These are phyloP conservation scores for Blastobotrys attinorum DNA, from an alignment of 805 yeast genomes.

Conservation along the genomic window DNA sequence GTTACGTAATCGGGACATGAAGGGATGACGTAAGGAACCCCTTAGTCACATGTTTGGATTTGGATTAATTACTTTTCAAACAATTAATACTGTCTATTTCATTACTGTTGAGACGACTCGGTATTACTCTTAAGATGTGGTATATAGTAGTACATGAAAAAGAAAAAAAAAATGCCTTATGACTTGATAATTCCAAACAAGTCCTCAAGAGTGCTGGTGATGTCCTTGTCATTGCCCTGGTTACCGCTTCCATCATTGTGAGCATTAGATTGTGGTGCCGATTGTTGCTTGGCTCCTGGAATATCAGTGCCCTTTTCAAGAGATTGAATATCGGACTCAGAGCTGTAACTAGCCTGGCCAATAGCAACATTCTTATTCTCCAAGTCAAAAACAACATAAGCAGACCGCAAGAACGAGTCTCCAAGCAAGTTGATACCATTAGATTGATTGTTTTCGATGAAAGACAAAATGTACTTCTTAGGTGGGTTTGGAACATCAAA, in stretches of 20 bases:
- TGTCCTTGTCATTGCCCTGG: neutral
- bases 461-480: constrained; percentile 10
- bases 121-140: no score
- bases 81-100: no score
- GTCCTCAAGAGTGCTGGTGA: neutral
- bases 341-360: constrained; percentile 36
- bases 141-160: no score
- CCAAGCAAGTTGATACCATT: constrained; percentile 25
- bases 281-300: constrained; percentile 21
- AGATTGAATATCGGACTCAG: constrained; percentile 4
- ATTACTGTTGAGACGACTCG: no score
- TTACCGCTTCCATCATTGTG: neutral
- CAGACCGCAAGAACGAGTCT: constrained; percentile 49
- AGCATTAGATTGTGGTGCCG: neutral
- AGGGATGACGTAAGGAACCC: no score
- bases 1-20: no score
- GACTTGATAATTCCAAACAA: neutral
- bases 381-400: constrained; percentile 58
- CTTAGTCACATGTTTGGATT: no score
- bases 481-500: constrained; percentile 1
- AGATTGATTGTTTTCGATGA: constrained; percentile 14
- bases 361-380: constrained; percentile 50
- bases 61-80: no score
- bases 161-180: no score
- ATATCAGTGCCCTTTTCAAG: constrained; percentile 3